Evolutionary conservation across 78 protist genomes (phyloP).

Genomic region (Dictyostelium capitatum): DNA sequence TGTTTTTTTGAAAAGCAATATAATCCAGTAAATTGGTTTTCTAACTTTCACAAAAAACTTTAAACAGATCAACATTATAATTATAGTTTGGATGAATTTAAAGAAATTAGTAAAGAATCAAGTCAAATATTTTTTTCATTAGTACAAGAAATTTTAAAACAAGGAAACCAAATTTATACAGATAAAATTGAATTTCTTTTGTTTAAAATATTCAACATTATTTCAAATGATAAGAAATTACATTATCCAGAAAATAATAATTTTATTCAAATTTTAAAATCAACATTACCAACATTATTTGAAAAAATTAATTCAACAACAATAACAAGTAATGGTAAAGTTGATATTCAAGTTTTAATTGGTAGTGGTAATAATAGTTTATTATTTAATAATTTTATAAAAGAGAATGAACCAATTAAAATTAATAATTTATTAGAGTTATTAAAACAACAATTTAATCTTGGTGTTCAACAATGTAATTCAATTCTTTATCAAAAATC

Average conservation of each 20-base stretch:
- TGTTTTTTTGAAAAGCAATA: too few relatives aligned
- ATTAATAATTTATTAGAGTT: neutral
- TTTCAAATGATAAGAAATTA: neutral
- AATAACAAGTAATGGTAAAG: neutral
- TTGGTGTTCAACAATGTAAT: neutral
- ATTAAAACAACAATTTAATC: neutral
- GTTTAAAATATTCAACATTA: neutral
- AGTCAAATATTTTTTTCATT: neutral
- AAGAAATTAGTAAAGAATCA: neutral
- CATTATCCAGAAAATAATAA: neutral
- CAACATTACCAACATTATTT: neutral
- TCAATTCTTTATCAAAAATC: constrained; percentile 21
- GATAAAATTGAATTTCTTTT: constrained; percentile 4
- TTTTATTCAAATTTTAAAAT: neutral
- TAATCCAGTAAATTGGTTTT: too few relatives aligned
- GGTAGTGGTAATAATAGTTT: neutral
- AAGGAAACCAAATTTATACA: neutral
- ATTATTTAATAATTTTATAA: neutral
- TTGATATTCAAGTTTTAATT: neutral
- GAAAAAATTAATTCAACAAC: neutral
- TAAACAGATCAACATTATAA: neutral
- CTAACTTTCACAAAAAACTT: too few relatives aligned
- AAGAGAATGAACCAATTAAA: neutral
- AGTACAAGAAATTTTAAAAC: neutral
- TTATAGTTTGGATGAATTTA: neutral